These are phyloP conservation scores for Phytopythium chamaehyphon DNA, from an alignment of 352 stramenopile genomes.

Conservation along the genomic window DNA sequence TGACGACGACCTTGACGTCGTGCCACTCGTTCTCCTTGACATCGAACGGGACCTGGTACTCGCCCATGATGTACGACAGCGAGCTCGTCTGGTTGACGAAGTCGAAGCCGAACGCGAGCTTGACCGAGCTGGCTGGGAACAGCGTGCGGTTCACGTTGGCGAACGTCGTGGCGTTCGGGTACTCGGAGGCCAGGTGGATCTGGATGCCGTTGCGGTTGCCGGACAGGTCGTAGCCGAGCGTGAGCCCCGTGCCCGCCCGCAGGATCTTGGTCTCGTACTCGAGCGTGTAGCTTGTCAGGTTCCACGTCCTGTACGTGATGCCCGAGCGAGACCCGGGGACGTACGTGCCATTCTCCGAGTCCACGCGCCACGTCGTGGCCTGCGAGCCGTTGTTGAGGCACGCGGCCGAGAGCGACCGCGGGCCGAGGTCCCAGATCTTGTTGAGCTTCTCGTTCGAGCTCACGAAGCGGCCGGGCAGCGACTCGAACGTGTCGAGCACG, in stretches of 20 bases:
- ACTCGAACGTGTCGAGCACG: constrained; percentile 18
- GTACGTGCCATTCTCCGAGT: constrained; percentile 26
- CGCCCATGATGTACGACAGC: constrained; percentile 22
- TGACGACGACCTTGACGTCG: constrained; percentile 62
- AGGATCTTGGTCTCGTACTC: constrained; percentile 26
- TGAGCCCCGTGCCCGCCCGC: constrained; percentile 15
- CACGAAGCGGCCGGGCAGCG: constrained; percentile 20
- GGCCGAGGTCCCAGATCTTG: constrained; percentile 25
- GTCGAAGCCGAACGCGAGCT: constrained; percentile 21
- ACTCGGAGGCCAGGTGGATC: constrained; percentile 29
- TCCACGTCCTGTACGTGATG: constrained; percentile 25
- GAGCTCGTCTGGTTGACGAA: constrained; percentile 27
- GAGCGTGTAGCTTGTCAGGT: constrained; percentile 25
- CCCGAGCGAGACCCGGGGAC: constrained; percentile 19
- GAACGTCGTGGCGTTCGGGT: constrained; percentile 20
- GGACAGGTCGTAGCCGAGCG: constrained; percentile 22
- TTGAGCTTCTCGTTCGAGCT: constrained; percentile 30
- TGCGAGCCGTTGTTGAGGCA: constrained; percentile 22
- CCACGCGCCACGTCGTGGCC: constrained; percentile 18
- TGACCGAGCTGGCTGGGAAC: constrained; percentile 24
- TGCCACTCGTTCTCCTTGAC: constrained; percentile 72
- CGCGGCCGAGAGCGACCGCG: constrained; percentile 19
- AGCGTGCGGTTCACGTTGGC: constrained; percentile 25
- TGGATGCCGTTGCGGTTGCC: constrained; percentile 26
- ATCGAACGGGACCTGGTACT: constrained; percentile 45